Evolutionary conservation across 2,329 filamentous ascomycete species (phyloP).

Genomic region (Lachnum nothofagi): DNA sequence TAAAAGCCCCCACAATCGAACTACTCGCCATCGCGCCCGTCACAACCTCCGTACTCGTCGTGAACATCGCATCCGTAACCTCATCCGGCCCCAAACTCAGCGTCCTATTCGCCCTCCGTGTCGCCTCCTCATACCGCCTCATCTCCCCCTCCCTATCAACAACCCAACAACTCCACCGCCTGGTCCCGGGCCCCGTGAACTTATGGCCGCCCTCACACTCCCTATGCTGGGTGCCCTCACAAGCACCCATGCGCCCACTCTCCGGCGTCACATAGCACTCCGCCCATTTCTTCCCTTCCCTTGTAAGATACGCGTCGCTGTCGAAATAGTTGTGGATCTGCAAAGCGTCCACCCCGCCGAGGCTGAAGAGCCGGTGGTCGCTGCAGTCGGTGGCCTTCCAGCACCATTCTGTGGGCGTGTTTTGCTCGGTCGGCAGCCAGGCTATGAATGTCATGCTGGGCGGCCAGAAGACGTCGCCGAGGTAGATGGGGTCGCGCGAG

Average conservation of each 20-base stretch:
- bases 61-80: not conserved
- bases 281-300: conserved; percentile 23
- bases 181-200: conserved; percentile 21
- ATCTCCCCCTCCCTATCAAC: conserved; percentile 1
- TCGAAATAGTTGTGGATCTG: conserved; percentile 25
- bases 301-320: conserved; percentile 20
- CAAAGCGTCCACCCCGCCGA: conserved; percentile 19
- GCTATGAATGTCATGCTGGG: conserved; percentile 28
- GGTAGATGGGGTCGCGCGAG: conserved; percentile 24
- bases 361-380: conserved; percentile 17
- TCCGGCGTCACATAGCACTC: conserved; percentile 27
- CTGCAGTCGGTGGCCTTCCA: conserved; percentile 18
- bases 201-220: conserved; percentile 20
- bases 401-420: conserved; percentile 24
- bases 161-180: conserved; percentile 23
- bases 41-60: not conserved
- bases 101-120: not conserved
- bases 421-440: conserved; percentile 21
- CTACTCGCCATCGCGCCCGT: conserved; percentile 9
- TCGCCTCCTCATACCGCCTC: conserved; percentile 2
- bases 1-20: conserved; percentile 12
- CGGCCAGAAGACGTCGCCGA: conserved; percentile 29
- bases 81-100: not conserved
- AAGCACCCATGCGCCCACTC: conserved; percentile 20
- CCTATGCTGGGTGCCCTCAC: conserved; percentile 15